phyloP scores from a whole-genome alignment of 2,329 filamentous ascomycete species.

The Aspergillus sp. region DNA sequence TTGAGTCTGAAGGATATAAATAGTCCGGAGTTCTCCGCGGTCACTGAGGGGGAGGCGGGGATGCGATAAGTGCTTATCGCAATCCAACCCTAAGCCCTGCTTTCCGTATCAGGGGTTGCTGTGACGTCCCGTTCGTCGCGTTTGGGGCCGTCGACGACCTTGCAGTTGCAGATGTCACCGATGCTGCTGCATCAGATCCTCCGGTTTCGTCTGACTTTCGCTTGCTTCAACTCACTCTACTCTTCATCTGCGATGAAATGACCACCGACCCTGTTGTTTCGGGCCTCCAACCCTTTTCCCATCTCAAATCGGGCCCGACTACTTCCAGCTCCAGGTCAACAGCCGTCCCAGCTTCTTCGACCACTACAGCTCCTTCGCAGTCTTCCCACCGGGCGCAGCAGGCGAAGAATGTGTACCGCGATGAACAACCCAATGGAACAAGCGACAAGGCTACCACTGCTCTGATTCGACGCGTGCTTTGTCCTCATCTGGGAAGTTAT shows the following conservation, averaged over 20 bases:
- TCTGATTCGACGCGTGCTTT: slow-evolving; percentile 81
- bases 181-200: neutral
- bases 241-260: slow-evolving; percentile 38
- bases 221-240: neutral
- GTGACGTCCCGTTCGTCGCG: slow-evolving; percentile 6
- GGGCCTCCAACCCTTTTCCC: slow-evolving; percentile 42
- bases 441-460: slow-evolving; percentile 77
- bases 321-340: slow-evolving; percentile 38
- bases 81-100: slow-evolving; percentile 33
- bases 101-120: slow-evolving; percentile 18
- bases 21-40: neutral
- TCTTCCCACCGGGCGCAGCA: slow-evolving; percentile 32
- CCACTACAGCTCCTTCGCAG: slow-evolving; percentile 28
- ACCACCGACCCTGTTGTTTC: slow-evolving; percentile 34
- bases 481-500: slow-evolving; percentile 58
- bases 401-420: slow-evolving; percentile 37
- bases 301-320: slow-evolving; percentile 38
- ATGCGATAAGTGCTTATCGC: slow-evolving; percentile 19
- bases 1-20: neutral
- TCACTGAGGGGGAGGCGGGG: slow-evolving; percentile 10
- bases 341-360: slow-evolving; percentile 27
- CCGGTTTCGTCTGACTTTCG: neutral
- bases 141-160: slow-evolving; percentile 1
- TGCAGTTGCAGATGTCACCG: slow-evolving; percentile 4
- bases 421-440: slow-evolving; percentile 47